Evolutionary conservation across 1,284 basidiomycete genomes (phyloP).

Genomic region (Ceratobasidium sp.): DNA sequence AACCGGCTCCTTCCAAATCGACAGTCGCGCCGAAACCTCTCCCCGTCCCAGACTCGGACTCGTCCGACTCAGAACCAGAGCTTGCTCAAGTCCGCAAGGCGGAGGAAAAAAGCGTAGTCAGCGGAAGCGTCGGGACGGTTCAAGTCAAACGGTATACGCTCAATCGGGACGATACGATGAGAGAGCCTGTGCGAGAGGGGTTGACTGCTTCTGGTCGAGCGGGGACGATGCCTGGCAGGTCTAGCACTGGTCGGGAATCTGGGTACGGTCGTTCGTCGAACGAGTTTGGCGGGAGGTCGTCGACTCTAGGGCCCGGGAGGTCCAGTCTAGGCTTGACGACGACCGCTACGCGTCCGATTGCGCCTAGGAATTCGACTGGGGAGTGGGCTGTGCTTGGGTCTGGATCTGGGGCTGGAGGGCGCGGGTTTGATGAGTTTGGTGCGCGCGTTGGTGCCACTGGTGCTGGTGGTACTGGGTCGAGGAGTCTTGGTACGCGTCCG

Average conservation of each 20-base stretch:
- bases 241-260: too few species aligned
- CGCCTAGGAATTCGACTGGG: slow-evolving; percentile 11
- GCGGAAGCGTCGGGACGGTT: neutral
- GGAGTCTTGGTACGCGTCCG: slow-evolving; percentile 9
- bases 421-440: slow-evolving; percentile 12
- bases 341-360: slow-evolving; percentile 2
- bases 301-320: neutral
- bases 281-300: neutral
- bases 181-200: neutral
- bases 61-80: neutral
- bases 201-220: neutral
- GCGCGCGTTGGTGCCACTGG: neutral
- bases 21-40: too few species aligned
- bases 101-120: slow-evolving; percentile 3
- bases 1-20: too few species aligned
- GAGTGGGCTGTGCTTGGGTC: slow-evolving; percentile 25
- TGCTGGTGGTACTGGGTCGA: neutral
- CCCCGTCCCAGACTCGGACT: neutral
- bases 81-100: neutral
- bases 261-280: neutral
- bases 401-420: neutral
- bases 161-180: neutral
- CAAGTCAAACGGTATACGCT: slow-evolving; percentile 7
- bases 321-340: neutral
- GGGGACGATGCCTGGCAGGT: neutral